Evolutionary conservation across 2,329 filamentous ascomycete species (phyloP), one percentile per base, ranked within the genome.

Genomic region (Cladobotryum protrusum): DNA sequence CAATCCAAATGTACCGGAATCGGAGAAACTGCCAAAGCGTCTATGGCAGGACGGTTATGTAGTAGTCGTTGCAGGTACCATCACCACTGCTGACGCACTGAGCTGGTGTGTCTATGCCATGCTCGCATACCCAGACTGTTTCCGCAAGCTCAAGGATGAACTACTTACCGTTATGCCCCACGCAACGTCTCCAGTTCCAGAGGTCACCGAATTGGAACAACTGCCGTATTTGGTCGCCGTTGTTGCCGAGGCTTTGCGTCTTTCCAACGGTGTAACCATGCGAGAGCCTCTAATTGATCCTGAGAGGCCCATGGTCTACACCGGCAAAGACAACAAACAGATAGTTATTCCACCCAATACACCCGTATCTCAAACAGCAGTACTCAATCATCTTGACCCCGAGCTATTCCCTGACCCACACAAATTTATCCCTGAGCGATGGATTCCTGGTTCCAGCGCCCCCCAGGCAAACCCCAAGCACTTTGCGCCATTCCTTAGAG

Each of bases 171-270:
- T 61, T 5, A 64, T 69, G 9, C 63, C 67, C 2, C 56, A 68
- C 37, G 58, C 63, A 3, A 54, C 57, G 37, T 29, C 24, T 29
- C 24, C 24, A 8, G 24, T 29, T 9, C 24, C 24, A 8, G 2
- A 6, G 24, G 24, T 29, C 11, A 9, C 7, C 11, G 24, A 29
- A 9, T 56, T 70, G 2, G 66, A 69, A 47, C 61, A 55, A 34
- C 58, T 72, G 24, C 68, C 68, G 0, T 78, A 77, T 53, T 67
- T 79, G 20, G 61, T 69, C 19, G 75, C 73, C 14, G 72, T 78
- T 3, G 67, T 80, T 48, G 73, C 72, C 43, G 77, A 81, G 59
- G 65, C 72, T 0, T 64, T 78, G 56, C 71, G 78, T 5, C 61
- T 77, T 4, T 70, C 75, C 47, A 72, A 75, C 12, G 70, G 70